Evolutionary conservation across 176 grass and related monocot genomes (phyloP), one percentile per base, ranked within the genome.

Genomic region (Carex cristatella): DNA sequence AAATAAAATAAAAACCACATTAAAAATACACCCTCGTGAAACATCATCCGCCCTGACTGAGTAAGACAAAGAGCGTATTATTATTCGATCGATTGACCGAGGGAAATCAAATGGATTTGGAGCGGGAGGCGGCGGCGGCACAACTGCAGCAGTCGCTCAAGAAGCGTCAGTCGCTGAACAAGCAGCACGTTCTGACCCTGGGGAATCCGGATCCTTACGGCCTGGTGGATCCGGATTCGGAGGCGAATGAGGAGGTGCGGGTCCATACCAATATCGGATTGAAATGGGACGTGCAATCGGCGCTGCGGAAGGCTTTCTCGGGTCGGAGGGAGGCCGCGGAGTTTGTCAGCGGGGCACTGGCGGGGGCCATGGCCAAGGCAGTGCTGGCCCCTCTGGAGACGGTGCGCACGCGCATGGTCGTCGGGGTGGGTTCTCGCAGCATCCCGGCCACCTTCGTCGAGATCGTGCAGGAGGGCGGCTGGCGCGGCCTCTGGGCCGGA

Each of bases 351-450:
- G 91, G 95, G 30, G 95, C 93, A 65, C 88, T 98, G 65, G 93
- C 95, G 53, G 95, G 95, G 66, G 91, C 95, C 48, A 98, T 95
- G 93, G 85, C 95, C 60, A 95, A 98, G 84, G 88, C 93, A 44
- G 85, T 92, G 84, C 88, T 98, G 62, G 93, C 95, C 82, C 95
- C 95, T 68, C 81, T 93, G 51, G 93, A 98, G 88, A 98, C 95
- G 55, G 88, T 98, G 53, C 91, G 92, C 85, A 94, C 92, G 81
- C 94, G 92, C 84, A 97, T 97, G 92, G 81, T 97, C 33, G 92
- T 97, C n/a, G 92, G 92, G 65, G 92, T 97, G 42, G 94, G 94
- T 38, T 94, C 94, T 14, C 91, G 89, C 18, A 83, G 90, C 84
- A 97, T 97, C 35, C 42, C 78, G 57, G 92, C 89, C 44, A 90